phyloP scores from a whole-genome alignment of 495 filamentous ascomycete species.

The Podospora appendiculata region DNA sequence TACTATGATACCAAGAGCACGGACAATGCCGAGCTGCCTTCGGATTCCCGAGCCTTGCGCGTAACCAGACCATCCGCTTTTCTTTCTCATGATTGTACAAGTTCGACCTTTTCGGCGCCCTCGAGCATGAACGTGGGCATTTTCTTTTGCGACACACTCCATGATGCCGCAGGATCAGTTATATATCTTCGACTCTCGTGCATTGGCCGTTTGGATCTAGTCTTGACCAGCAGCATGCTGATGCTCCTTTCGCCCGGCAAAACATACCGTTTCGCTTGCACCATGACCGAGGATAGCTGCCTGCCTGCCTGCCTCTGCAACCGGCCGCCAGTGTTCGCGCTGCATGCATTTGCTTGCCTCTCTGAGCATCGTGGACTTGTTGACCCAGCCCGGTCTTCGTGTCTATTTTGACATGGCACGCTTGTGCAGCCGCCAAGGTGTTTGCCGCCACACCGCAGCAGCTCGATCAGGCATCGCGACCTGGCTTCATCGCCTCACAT shows the following conservation, averaged over 20 bases:
- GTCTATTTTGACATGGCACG: no score
- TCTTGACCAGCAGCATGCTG: not conserved
- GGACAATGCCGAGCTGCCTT: constrained; percentile 2
- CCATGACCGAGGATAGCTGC: no score
- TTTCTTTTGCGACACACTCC: not conserved
- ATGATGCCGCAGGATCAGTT: not conserved
- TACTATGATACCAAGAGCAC: constrained; percentile 10
- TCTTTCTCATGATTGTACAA: constrained; percentile 1
- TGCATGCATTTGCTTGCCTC: no score
- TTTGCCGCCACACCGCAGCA: no score
- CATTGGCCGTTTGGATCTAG: constrained; percentile 4
- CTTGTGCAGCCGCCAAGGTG: no score
- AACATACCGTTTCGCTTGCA: no score
- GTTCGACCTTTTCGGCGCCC: not conserved
- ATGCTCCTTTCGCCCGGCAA: not conserved
- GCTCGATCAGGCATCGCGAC: no score
- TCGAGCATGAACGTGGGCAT: not conserved
- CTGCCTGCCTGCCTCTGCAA: no score
- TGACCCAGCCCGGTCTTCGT: no score
- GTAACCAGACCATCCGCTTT: not conserved
- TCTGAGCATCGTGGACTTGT: no score
- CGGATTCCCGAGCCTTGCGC: not conserved
- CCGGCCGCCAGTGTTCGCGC: no score
- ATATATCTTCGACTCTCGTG: not conserved
- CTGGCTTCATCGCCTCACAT: no score